These are phyloP conservation scores for Pleurotus djamor DNA, from an alignment of 768 basidiomycete species.

Conservation along the genomic window DNA sequence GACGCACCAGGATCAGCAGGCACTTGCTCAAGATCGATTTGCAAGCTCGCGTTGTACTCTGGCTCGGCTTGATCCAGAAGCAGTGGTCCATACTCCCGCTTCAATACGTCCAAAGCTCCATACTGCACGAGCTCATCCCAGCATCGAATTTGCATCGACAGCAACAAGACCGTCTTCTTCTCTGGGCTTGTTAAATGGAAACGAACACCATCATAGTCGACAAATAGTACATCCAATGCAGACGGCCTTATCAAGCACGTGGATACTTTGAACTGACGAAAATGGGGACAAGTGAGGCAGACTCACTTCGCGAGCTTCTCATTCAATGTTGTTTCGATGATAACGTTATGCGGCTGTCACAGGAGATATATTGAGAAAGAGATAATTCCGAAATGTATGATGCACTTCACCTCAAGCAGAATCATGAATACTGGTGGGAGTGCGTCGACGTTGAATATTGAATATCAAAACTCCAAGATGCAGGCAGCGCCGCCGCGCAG, in stretches of 20 bases:
- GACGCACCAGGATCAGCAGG: conserved; percentile 76
- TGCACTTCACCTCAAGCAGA: conserved; percentile 68
- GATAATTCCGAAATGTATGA: neutral
- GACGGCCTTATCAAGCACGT: conserved; percentile 73
- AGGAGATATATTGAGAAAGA: conserved; percentile 7
- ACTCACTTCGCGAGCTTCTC: conserved; percentile 84
- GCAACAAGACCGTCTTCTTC: conserved; percentile 74
- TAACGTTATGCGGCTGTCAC: conserved; percentile 81
- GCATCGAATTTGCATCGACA: conserved; percentile 97
- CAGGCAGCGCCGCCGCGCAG: too few species aligned
- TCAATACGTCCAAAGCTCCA: conserved; percentile 78
- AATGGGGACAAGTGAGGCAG: neutral
- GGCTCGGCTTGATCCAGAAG: conserved; percentile 70
- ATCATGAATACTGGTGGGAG: conserved; percentile 54
- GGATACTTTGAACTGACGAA: conserved; percentile 12
- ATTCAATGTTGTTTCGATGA: conserved; percentile 85
- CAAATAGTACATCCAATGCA: conserved; percentile 92
- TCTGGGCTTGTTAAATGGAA: conserved; percentile 91
- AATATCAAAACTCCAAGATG: too few species aligned
- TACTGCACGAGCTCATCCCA: conserved; percentile 92
- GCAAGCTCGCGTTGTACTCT: conserved; percentile 87
- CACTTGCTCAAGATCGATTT: conserved; percentile 84
- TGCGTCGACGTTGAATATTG: too few species aligned
- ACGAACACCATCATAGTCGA: conserved; percentile 96
- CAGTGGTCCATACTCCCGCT: conserved; percentile 79